These are phyloP conservation scores for Russula lepida DNA, from an alignment of 768 basidiomycete genomes.

Conservation along the genomic window DNA sequence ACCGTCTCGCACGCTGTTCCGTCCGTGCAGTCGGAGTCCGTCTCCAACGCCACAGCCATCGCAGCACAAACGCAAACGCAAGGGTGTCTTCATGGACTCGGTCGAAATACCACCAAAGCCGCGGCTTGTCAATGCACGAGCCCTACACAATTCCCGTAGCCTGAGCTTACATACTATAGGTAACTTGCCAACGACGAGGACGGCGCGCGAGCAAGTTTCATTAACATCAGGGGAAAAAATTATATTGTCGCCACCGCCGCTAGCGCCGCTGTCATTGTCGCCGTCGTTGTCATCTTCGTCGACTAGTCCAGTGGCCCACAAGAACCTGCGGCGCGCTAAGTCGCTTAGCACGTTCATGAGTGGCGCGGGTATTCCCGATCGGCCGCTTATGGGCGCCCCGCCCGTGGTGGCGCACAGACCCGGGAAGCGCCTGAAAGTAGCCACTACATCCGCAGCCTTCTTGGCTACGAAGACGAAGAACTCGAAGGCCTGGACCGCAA, in stretches of 20 bases:
- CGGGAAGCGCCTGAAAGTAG: slow-evolving; percentile 3
- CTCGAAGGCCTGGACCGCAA: background rate
- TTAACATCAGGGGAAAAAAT: background rate
- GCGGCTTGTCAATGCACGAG: slow-evolving; percentile 29
- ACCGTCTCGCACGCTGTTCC: background rate
- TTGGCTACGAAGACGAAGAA: background rate
- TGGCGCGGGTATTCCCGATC: background rate
- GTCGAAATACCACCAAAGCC: slow-evolving; percentile 41
- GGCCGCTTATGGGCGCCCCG: background rate
- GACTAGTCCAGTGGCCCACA: background rate
- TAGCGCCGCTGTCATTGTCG: background rate
- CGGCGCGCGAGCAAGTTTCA: background rate
- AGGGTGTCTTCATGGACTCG: slow-evolving; percentile 42
- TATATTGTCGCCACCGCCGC: background rate
- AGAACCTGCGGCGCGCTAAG: slow-evolving; percentile 17
- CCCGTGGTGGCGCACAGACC: background rate
- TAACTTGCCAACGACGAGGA: background rate
- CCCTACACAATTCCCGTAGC: slow-evolving; percentile 22
- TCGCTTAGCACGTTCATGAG: background rate
- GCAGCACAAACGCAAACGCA: slow-evolving; percentile 34
- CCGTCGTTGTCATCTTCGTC: background rate
- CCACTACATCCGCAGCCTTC: background rate
- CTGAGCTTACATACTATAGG: background rate
- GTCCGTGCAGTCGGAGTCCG: background rate
- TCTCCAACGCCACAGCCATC: slow-evolving; percentile 10